Conservation (phyloP, 257 asterid species). For the Dorcoceras hygrometricum region DNA sequence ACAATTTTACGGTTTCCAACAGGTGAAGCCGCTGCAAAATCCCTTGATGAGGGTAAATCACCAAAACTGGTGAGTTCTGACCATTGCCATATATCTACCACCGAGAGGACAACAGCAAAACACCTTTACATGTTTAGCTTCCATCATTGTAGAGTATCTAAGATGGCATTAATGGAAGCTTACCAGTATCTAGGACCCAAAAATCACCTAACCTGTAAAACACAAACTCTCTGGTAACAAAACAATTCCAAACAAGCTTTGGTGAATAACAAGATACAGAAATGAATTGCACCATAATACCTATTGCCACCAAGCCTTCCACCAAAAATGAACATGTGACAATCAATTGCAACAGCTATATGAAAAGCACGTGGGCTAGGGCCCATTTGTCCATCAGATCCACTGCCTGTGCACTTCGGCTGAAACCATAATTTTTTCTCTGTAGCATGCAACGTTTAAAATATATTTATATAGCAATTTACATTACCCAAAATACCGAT, state of each 20-base stretch:
- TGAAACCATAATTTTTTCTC: constrained; percentile 86
- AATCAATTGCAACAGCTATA: constrained; percentile 79
- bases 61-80: constrained; percentile 97
- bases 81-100: constrained; percentile 97
- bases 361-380: constrained; percentile 94
- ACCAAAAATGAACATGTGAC: constrained; percentile 93
- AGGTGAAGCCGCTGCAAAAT: constrained; percentile 95
- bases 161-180: constrained; percentile 25
- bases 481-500: constrained; percentile 11
- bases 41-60: constrained; percentile 94
- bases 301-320: constrained; percentile 90
- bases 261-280: constrained; percentile 18
- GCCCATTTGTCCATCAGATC: constrained; percentile 74
- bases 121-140: constrained; percentile 20
- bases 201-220: constrained; percentile 89
- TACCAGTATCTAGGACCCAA: constrained; percentile 99
- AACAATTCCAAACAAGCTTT: constrained; percentile 16
- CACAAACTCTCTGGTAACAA: constrained; percentile 24
- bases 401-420: constrained; percentile 84
- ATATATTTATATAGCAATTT: background rate
- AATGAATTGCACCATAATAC: constrained; percentile 31
- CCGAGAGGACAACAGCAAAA: constrained; percentile 20
- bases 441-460: constrained; percentile 39
- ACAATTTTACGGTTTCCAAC: constrained; percentile 90
- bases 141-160: constrained; percentile 1